Evolutionary conservation across 2,329 filamentous ascomycete genomes (phyloP).

Genomic region (Trichoderma guizhouense): DNA sequence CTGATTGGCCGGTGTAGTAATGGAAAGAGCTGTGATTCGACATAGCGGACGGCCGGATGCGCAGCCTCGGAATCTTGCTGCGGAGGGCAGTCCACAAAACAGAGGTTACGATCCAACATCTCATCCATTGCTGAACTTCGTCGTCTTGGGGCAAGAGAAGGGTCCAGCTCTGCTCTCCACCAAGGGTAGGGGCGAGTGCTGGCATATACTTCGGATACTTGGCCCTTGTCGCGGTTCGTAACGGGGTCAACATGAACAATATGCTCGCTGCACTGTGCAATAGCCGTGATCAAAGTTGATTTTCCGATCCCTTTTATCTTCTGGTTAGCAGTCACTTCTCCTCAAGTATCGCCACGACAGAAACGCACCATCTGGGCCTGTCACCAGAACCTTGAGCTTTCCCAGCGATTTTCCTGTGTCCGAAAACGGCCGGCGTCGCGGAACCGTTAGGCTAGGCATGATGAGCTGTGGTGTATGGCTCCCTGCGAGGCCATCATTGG

Average conservation of each 20-base stretch:
- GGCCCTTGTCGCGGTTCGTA: slow-evolving; percentile 28
- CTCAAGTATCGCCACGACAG: background rate
- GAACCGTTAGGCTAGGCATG: slow-evolving; percentile 95
- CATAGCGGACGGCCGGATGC: slow-evolving; percentile 65
- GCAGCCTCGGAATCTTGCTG: slow-evolving; percentile 37
- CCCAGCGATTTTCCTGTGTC: slow-evolving; percentile 80
- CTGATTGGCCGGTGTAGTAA: slow-evolving; percentile 52
- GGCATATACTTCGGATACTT: slow-evolving; percentile 67
- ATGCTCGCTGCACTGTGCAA: slow-evolving; percentile 82
- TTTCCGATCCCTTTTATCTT: slow-evolving; percentile 69
- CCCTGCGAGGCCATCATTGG: background rate
- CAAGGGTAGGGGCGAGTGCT: slow-evolving; percentile 81
- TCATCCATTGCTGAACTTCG: slow-evolving; percentile 66
- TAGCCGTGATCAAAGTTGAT: slow-evolving; percentile 81
- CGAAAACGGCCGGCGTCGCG: slow-evolving; percentile 83
- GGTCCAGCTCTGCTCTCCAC: slow-evolving; percentile 83
- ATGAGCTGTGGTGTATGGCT: slow-evolving; percentile 70
- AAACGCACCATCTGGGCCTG: slow-evolving; percentile 67
- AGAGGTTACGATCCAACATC: slow-evolving; percentile 85
- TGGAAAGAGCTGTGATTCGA: slow-evolving; percentile 50
- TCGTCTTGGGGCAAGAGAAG: slow-evolving; percentile 50
- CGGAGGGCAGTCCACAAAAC: slow-evolving; percentile 83
- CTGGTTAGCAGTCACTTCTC: background rate
- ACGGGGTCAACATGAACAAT: slow-evolving; percentile 88
- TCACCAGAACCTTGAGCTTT: slow-evolving; percentile 82